phyloP scores from a whole-genome alignment of 2,329 filamentous ascomycete genomes.

The Plenodomus biglobosus region DNA sequence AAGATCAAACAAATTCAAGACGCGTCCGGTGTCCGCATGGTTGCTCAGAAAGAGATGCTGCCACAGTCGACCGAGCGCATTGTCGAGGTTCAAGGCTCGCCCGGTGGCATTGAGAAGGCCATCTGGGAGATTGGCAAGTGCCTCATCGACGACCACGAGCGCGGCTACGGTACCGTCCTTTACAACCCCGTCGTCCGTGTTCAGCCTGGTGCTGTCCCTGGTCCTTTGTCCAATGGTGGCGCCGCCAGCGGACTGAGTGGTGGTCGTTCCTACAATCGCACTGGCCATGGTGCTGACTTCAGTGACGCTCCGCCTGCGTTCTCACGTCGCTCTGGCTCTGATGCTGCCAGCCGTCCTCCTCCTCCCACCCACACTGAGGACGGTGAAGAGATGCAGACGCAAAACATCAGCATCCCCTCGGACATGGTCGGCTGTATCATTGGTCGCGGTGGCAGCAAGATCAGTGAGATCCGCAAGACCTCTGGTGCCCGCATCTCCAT shows the following conservation, averaged over 20 bases:
- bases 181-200: constrained; percentile 96
- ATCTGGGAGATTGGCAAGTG: constrained; percentile 99
- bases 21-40: constrained; percentile 94
- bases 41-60: constrained; percentile 99
- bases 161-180: constrained; percentile 92
- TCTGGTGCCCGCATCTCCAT: constrained; percentile 97
- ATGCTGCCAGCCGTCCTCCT: constrained; percentile 73
- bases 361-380: constrained; percentile 89
- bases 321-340: constrained; percentile 78
- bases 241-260: constrained; percentile 57
- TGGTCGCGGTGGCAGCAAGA: constrained; percentile 91
- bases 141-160: constrained; percentile 95
- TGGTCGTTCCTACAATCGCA: constrained; percentile 75
- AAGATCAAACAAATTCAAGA: constrained; percentile 99
- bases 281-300: constrained; percentile 96
- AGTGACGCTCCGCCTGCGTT: constrained; percentile 74
- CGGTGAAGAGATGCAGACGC: constrained; percentile 95
- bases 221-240: constrained; percentile 55
- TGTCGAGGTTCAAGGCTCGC: constrained; percentile 93
- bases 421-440: constrained; percentile 99
- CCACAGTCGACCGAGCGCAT: constrained; percentile 98
- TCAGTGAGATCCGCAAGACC: constrained; percentile 96
- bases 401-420: constrained; percentile 98
- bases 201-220: constrained; percentile 60
- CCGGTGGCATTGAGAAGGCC: constrained; percentile 92